Evolutionary conservation across 257 asterid species (phyloP).

Genomic region (Fraxinus quadrangulata): DNA sequence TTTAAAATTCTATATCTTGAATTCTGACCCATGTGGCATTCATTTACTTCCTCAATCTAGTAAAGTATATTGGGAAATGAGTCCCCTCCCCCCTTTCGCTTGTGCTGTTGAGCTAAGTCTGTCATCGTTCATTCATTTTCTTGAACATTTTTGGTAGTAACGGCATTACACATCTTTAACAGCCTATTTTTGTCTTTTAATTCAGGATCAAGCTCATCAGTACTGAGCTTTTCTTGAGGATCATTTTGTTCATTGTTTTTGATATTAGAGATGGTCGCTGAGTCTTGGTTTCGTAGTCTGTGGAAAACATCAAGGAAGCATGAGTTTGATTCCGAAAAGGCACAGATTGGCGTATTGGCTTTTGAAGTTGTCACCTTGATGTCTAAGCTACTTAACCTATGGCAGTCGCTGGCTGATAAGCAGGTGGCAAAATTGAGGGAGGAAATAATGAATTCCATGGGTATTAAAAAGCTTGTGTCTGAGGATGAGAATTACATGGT

Average conservation of each 20-base stretch:
- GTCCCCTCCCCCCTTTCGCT: neutral
- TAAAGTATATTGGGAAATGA: neutral
- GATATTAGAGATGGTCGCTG: slow-evolving; percentile 61
- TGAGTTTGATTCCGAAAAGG: slow-evolving; percentile 48
- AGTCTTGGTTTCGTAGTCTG: slow-evolving; percentile 76
- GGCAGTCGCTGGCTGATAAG: slow-evolving; percentile 79
- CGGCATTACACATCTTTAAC: slow-evolving; percentile 2
- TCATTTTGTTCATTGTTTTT: slow-evolving; percentile 13
- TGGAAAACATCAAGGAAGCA: slow-evolving; percentile 65
- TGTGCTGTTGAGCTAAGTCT: slow-evolving; percentile 11
- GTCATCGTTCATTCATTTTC: neutral
- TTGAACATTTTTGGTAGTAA: slow-evolving; percentile 5
- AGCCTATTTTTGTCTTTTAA: slow-evolving; percentile 17
- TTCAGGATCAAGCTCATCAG: slow-evolving; percentile 31
- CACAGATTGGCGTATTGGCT: slow-evolving; percentile 72
- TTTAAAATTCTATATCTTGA: neutral
- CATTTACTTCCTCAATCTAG: neutral
- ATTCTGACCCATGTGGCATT: neutral
- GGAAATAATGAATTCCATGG: slow-evolving; percentile 63
- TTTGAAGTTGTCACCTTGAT: slow-evolving; percentile 91
- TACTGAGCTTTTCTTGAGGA: slow-evolving; percentile 31
- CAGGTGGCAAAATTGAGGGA: slow-evolving; percentile 69
- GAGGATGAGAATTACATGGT: slow-evolving; percentile 72
- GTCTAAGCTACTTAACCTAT: slow-evolving; percentile 76
- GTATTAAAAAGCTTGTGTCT: slow-evolving; percentile 67